Base-by-base conservation (phyloP, 495 filamentous ascomycete species). In the Penicillium taxi region DNA sequence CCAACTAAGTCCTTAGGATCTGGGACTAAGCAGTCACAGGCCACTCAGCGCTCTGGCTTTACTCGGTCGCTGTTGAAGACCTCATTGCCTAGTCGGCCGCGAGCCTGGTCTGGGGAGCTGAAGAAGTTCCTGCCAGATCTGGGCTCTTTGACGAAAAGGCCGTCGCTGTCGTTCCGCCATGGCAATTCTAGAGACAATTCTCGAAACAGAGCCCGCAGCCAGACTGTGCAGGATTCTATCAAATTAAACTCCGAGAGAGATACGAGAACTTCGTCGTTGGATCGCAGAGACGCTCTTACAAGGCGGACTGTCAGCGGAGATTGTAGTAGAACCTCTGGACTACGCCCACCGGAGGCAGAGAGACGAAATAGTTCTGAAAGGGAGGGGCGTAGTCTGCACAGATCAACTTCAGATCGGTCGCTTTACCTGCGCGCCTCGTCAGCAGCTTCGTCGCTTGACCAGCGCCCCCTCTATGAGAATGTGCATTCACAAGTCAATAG, bases 381-480 rank as follows among this genome's bases (percentile, higher is more conserved):
- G n/a, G n/a, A n/a, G n/a, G n/a, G n/a, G n/a, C n/a, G n/a, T n/a
- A 50, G 30, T 47, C 38, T 90, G 11, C 72, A 78, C 16, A 67
- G 77, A 37, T 73, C 75, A 0, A 78, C 79, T 1, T 94, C 87
- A 5, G 81, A 91, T 49, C 78, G 86, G 25, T 87, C 82, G 3
- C 57, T 91, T 32, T 72, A 84, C 20, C 58, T 76, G 33, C 55
- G 64, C 18, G 64, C 76, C 1, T 67, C 85, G 1, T 94, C 88
- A 0, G 68, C 75, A 6, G 80, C 80, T 0, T 87, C 88, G 0
- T 93, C 89, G 1, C 64, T 93, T 5, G 90, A 89, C 2, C 86
- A 95, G 49, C 86, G 91, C 43, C 72, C 77, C n/a, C 75, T 81
- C 28, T 96, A 90, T 58, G 73, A 81, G 33, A 69, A 90, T 61